Evolutionary conservation across 2,329 filamentous ascomycete genomes (phyloP).

Genomic region (Hypoxylon sp.): DNA sequence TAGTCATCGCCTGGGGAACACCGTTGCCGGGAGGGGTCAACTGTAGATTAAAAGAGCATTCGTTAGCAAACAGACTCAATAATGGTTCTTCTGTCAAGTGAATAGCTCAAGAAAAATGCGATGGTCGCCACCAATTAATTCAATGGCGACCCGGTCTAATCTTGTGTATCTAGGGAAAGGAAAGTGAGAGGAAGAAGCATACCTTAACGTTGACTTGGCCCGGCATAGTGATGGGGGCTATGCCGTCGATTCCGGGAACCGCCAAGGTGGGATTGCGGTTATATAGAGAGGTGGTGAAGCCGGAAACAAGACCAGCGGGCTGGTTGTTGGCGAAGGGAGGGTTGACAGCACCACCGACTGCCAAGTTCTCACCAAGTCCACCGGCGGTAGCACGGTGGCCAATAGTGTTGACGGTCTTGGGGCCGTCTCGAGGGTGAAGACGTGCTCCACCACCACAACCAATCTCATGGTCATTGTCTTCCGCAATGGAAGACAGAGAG

Average conservation of each 20-base stretch:
- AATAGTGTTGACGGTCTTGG: neutral
- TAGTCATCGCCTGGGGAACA: neutral
- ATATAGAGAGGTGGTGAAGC: neutral
- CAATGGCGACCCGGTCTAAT: neutral
- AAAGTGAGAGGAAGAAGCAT: neutral
- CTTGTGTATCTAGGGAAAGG: neutral
- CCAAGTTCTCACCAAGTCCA: neutral
- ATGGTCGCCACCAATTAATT: neutral
- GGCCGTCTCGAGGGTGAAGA: neutral
- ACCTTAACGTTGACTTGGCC: neutral
- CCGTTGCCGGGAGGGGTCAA: neutral
- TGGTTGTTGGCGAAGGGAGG: neutral
- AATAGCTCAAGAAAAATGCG: neutral
- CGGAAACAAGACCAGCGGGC: neutral
- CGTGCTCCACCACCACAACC: neutral
- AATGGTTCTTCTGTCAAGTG: neutral
- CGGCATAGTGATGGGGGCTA: neutral
- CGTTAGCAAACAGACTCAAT: neutral
- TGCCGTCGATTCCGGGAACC: neutral
- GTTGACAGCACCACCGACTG: neutral
- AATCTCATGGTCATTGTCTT: neutral
- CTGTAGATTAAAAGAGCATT: constrained; percentile 7
- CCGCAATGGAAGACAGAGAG: neutral
- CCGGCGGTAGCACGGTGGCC: neutral
- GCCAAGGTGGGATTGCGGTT: neutral